Base-by-base conservation (phyloP, 2,329 filamentous ascomycete species). In the Aspergillus fijiensis region DNA sequence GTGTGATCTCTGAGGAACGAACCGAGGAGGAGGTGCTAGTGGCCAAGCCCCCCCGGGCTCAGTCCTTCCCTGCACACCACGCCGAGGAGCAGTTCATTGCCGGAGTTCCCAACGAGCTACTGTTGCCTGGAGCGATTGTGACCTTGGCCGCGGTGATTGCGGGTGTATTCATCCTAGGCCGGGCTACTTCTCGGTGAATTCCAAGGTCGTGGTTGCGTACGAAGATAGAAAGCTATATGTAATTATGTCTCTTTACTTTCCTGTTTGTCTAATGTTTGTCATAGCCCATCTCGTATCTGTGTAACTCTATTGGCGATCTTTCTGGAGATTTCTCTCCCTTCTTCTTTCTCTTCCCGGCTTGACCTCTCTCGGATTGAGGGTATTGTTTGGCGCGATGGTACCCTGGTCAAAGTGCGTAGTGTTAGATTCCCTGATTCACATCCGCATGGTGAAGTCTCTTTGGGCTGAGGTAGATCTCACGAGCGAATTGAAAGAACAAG, bases 131-230 rank as follows among this genome's bases (percentile, higher is more conserved):
- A 66, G 95, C 95, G 21, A 94, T 99, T 73, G 92, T 95, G 59
- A 93, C 93, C n/a, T 79, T 99, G 71, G 95, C 94, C 10, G 91
- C 96, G 49, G 93, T 96, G 42, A 96, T 99, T 76, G 84, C 96
- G 47, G 91, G 91, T 65, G 94, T 98, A 11, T 99, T 99, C 79
- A 88, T 92, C 48, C 87, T 99, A 70, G 88, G 91, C 62, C 87
- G 92, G 65, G 80, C 88, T 48, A 82, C 79, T 16, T 81, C 77
- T 62, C 79, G 81, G 69, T 78, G 65, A 72, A 12, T 19, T 52
- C 19, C 29, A 2, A 29, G 39, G 31, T 39, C 49, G 19, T 35
- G 16, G 47, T 55, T 12, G 35, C 10, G 12, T 47, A 29, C 25
- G 33, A 49, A 50, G 35, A 53, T 47, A 50, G 31, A 39, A 58